Evolutionary conservation across 208 protist genomes (phyloP).

Genomic region (Endotrypanum monterogeii): DNA sequence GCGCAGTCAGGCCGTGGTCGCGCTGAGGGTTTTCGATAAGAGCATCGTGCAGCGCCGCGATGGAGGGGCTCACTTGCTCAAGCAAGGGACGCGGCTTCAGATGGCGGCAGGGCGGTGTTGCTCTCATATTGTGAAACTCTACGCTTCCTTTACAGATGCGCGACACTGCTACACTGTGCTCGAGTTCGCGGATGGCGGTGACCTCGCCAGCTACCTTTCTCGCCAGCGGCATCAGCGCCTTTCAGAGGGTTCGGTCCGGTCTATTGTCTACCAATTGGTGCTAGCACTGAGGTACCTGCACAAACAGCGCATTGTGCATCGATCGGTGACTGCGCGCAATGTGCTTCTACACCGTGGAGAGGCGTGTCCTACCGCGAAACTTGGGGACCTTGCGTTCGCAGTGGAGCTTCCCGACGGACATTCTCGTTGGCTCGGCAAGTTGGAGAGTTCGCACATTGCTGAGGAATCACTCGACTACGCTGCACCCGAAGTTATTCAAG

Average conservation of each 20-base stretch:
- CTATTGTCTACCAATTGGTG: slow-evolving; percentile 38
- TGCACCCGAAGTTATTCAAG: slow-evolving; percentile 94
- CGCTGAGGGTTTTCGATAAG: slow-evolving; percentile 56
- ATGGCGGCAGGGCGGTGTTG: slow-evolving; percentile 81
- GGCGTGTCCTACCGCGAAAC: slow-evolving; percentile 65
- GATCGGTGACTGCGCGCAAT: slow-evolving; percentile 81
- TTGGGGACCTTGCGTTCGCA: slow-evolving; percentile 97
- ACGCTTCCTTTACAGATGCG: slow-evolving; percentile 97
- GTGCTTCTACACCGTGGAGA: slow-evolving; percentile 52
- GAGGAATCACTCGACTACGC: slow-evolving; percentile 97
- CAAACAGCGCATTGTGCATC: slow-evolving; percentile 65
- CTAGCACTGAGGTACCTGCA: slow-evolving; percentile 60
- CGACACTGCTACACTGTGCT: slow-evolving; percentile 95
- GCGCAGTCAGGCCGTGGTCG: slow-evolving; percentile 43
- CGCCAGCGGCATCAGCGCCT: slow-evolving; percentile 17
- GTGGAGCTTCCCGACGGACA: slow-evolving; percentile 17
- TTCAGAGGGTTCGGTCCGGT: slow-evolving; percentile 29
- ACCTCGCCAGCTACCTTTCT: slow-evolving; percentile 54
- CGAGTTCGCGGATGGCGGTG: slow-evolving; percentile 95
- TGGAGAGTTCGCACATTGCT: not conserved
- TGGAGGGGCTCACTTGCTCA: slow-evolving; percentile 31
- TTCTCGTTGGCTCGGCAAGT: not conserved
- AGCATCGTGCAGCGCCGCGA: slow-evolving; percentile 11
- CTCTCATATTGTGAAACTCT: slow-evolving; percentile 95
- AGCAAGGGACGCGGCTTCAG: slow-evolving; percentile 97